Evolutionary conservation across 371 early-diverging fungal species (phyloP).

Genomic region (Batrachochytrium dendrobatidis): DNA sequence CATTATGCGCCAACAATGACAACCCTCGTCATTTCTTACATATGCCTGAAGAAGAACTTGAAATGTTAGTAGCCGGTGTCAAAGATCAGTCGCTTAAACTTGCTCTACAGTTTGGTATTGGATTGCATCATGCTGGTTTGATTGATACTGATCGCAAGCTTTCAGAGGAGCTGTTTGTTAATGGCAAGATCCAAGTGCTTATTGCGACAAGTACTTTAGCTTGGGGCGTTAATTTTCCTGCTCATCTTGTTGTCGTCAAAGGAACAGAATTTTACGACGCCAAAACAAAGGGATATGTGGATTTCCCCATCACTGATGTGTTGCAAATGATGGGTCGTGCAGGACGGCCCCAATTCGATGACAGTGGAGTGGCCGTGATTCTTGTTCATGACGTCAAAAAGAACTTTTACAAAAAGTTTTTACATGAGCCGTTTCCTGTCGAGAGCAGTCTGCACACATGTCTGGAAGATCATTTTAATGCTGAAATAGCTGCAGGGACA

Average conservation of each 20-base stretch:
- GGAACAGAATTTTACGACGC: conserved; percentile 97
- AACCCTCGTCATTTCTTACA: conserved; percentile 85
- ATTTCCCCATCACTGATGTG: conserved; percentile 92
- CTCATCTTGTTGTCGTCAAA: conserved; percentile 96
- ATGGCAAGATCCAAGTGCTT: conserved; percentile 89
- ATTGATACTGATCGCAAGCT: conserved; percentile 78
- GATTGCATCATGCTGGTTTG: conserved; percentile 97
- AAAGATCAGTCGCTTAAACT: conserved; percentile 71
- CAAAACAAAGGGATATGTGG: conserved; percentile 78
- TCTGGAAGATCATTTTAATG: conserved; percentile 81
- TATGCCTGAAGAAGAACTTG: conserved; percentile 77
- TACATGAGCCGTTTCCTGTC: conserved; percentile 68
- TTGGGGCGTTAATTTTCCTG: conserved; percentile 98
- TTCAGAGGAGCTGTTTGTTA: conserved; percentile 90
- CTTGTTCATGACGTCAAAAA: conserved; percentile 87
- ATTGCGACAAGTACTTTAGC: conserved; percentile 98
- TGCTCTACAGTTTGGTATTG: conserved; percentile 91
- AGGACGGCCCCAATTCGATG: conserved; percentile 96
- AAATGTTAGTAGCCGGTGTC: conserved; percentile 52
- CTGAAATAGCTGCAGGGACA: conserved; percentile 81
- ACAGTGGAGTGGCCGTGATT: conserved; percentile 76
- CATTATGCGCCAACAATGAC: conserved; percentile 84
- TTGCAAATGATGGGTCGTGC: conserved; percentile 99
- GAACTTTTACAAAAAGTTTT: conserved; percentile 93
- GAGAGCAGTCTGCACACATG: conserved; percentile 42